These are phyloP conservation scores for Oryza officinalis DNA, from an alignment of 176 grass and related monocot species.

Conservation along the genomic window DNA sequence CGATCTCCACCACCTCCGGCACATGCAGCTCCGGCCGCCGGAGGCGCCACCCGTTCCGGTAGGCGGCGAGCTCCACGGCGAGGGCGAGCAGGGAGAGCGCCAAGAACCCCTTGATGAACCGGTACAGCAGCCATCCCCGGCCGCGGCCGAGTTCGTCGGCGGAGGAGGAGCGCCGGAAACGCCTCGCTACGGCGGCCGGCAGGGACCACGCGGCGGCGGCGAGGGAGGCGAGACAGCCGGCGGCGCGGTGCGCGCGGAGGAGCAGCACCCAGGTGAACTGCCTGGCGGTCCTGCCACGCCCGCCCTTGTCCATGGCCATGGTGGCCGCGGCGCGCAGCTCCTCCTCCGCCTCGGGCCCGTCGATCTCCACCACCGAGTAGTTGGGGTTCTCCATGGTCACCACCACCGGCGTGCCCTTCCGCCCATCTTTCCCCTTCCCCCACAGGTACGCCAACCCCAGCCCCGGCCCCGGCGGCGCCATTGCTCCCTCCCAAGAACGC, in stretches of 20 bases:
- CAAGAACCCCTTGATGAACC: conserved; percentile 63
- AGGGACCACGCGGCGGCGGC: conserved; percentile 50
- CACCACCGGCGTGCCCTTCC: conserved; percentile 59
- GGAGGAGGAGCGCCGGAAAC: conserved; percentile 28
- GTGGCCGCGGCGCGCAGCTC: conserved; percentile 13
- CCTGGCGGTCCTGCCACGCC: conserved; percentile 69
- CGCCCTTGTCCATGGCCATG: conserved; percentile 57
- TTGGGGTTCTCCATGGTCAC: conserved; percentile 87
- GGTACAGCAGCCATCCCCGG: conserved; percentile 48
- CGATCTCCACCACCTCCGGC: conserved; percentile 57
- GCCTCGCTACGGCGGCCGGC: conserved; percentile 34
- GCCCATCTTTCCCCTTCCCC: conserved; percentile 58
- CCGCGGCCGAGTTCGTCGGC: conserved; percentile 26
- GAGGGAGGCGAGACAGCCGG: conserved; percentile 50
- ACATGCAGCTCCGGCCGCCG: conserved; percentile 44
- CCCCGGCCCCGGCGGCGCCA: conserved; percentile 58
- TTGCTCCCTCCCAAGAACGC: conserved; percentile 27
- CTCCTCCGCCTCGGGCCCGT: conserved; percentile 43
- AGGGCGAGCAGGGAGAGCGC: conserved; percentile 53
- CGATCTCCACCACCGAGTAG: conserved; percentile 71
- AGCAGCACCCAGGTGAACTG: conserved; percentile 82
- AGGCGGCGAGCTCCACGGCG: conserved; percentile 57
- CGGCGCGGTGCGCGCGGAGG: conserved; percentile 59
- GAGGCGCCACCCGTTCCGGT: conserved; percentile 77
- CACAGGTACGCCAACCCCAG: conserved; percentile 48